Evolutionary conservation across 192 early-diverging fungal species (phyloP).

Genomic region (Mortierella claussenii): DNA sequence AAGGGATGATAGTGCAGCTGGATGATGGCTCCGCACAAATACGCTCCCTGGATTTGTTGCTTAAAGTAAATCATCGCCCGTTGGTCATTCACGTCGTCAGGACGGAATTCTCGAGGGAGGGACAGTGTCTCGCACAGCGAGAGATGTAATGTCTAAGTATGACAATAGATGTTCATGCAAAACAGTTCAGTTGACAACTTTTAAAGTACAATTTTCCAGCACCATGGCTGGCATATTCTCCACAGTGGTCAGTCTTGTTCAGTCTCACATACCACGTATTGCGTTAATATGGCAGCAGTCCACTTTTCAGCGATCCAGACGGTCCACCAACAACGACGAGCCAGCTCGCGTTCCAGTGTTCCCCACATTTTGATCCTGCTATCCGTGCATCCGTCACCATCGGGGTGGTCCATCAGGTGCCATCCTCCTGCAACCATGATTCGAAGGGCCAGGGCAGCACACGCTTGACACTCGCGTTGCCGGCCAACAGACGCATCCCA

Average conservation of each 20-base stretch:
- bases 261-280: slow-evolving; percentile 51
- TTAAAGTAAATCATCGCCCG: slow-evolving; percentile 25
- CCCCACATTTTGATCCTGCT: slow-evolving; percentile 54
- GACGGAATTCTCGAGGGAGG: slow-evolving; percentile 39
- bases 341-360: slow-evolving; percentile 50
- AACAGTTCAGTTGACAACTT: neutral
- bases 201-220: neutral
- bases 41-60: slow-evolving; percentile 38
- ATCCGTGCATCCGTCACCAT: slow-evolving; percentile 49
- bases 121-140: slow-evolving; percentile 50
- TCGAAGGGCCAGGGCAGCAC: slow-evolving; percentile 42
- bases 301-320: slow-evolving; percentile 51
- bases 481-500: slow-evolving; percentile 52
- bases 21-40: slow-evolving; percentile 40
- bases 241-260: too few species aligned
- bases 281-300: slow-evolving; percentile 44
- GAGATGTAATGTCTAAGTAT: slow-evolving; percentile 39
- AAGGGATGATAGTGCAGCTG: slow-evolving; percentile 51
- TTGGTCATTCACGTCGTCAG: slow-evolving; percentile 28
- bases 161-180: neutral
- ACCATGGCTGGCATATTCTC: neutral
- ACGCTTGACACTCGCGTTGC: slow-evolving; percentile 47
- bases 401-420: slow-evolving; percentile 52
- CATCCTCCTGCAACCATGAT: slow-evolving; percentile 54
- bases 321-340: slow-evolving; percentile 52